Evolutionary conservation across 768 basidiomycete species (phyloP).

Genomic region (Phanerochaete carnosa): DNA sequence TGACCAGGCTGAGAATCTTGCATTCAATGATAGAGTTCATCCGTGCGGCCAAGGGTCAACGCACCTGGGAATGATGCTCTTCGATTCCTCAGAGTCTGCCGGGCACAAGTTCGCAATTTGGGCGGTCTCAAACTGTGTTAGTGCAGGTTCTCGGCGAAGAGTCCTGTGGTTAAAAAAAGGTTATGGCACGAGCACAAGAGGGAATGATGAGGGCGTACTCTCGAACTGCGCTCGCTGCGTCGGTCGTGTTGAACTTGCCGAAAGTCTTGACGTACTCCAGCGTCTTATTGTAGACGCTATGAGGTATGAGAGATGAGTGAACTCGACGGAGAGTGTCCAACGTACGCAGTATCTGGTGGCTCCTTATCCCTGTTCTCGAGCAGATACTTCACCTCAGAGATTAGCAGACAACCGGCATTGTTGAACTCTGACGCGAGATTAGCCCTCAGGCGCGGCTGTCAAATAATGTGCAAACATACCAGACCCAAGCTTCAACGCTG

Average conservation of each 20-base stretch:
- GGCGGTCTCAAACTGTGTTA: conserved; percentile 90
- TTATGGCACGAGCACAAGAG: not conserved
- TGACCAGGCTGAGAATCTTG: conserved; percentile 56
- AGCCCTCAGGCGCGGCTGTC: not conserved
- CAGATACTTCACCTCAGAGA: conserved; percentile 90
- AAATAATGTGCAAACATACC: conserved; percentile 35
- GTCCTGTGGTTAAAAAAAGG: conserved; percentile 42
- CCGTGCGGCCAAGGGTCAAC: conserved; percentile 5
- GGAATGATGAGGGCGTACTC: conserved; percentile 50
- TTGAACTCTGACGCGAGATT: conserved; percentile 64
- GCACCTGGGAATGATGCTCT: conserved; percentile 87
- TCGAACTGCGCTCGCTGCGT: conserved; percentile 82
- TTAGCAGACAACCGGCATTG: conserved; percentile 86
- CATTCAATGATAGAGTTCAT: not conserved
- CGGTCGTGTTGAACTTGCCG: conserved; percentile 84
- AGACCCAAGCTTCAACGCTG: conserved; percentile 76
- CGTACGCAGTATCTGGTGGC: conserved; percentile 83
- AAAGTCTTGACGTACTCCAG: conserved; percentile 90
- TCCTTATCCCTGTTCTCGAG: conserved; percentile 86
- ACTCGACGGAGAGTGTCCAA: conserved; percentile 9
- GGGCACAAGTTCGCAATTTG: conserved; percentile 92
- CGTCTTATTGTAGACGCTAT: conserved; percentile 92
- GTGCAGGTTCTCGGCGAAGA: conserved; percentile 68
- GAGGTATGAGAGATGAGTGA: not conserved
- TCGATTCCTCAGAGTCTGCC: conserved; percentile 84